These are phyloP conservation scores for Kodamaea hsintzibuensis DNA, from an alignment of 805 yeast genomes.

Conservation along the genomic window DNA sequence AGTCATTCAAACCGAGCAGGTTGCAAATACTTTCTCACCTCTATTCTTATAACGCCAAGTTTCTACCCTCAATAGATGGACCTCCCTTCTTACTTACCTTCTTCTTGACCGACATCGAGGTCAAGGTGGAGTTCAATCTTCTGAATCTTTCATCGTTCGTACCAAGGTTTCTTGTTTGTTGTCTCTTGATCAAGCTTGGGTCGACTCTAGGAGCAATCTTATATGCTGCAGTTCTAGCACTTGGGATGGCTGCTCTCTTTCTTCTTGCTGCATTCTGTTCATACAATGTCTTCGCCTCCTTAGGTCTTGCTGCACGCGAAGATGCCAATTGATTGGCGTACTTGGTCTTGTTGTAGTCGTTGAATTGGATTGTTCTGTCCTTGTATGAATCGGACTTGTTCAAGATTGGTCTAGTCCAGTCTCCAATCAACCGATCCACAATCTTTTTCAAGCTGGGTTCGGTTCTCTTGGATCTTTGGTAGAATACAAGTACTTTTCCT, in stretches of 20 bases:
- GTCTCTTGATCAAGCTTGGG: conserved; percentile 46
- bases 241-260: conserved; percentile 95
- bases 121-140: conserved; percentile 64
- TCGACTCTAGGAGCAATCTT: conserved; percentile 85
- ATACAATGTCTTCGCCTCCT: conserved; percentile 60
- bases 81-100: conserved; percentile 61
- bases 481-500: conserved; percentile 91
- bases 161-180: conserved; percentile 47
- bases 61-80: conserved; percentile 78
- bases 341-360: conserved; percentile 64
- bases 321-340: conserved; percentile 45
- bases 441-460: conserved; percentile 83
- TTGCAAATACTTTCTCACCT: not conserved
- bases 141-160: conserved; percentile 76
- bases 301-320: conserved; percentile 28
- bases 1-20: no score
- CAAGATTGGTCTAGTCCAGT: conserved; percentile 98
- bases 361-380: conserved; percentile 72
- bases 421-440: conserved; percentile 89
- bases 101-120: conserved; percentile 48
- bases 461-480: conserved; percentile 86
- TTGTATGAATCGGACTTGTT: conserved; percentile 93
- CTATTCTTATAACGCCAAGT: conserved; percentile 37
- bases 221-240: conserved; percentile 83
- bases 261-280: conserved; percentile 90